phyloP scores from a whole-genome alignment of 2,329 filamentous ascomycete species.

The Alternaria triticina region DNA sequence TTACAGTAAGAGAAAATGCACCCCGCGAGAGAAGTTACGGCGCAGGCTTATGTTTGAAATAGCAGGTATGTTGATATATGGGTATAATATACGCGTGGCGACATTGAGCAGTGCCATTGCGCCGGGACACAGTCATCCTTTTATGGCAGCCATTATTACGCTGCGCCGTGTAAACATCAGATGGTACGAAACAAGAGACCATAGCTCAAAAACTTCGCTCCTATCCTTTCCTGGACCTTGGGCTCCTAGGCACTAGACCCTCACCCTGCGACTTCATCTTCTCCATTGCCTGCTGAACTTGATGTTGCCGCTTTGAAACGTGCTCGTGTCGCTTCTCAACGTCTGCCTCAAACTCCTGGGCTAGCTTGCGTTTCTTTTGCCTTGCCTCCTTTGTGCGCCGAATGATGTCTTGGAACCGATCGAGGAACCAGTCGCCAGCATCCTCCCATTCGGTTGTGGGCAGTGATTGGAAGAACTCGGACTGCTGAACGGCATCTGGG shows the following conservation, averaged over 20 bases:
- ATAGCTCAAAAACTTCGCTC: not conserved
- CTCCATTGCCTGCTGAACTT: conserved; percentile 57
- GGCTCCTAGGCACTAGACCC: conserved; percentile 57
- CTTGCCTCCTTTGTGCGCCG: conserved; percentile 60
- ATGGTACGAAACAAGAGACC: not conserved
- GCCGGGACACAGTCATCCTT: not conserved
- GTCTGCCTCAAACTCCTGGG: conserved; percentile 61
- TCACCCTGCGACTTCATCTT: conserved; percentile 63
- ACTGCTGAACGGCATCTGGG: conserved; percentile 48
- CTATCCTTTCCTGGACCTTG: conserved; percentile 21
- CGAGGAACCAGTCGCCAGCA: conserved; percentile 66
- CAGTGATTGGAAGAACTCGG: conserved; percentile 59
- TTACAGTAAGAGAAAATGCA: not conserved
- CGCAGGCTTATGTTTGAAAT: not conserved
- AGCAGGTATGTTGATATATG: not conserved
- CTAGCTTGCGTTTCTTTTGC: conserved; percentile 60
- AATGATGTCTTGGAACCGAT: conserved; percentile 60
- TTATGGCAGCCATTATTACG: not conserved
- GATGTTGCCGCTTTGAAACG: conserved; percentile 57
- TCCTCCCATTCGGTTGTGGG: conserved; percentile 65
- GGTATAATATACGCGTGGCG: not conserved
- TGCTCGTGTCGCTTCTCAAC: conserved; percentile 60
- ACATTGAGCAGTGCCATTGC: not conserved
- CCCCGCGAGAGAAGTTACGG: not conserved
- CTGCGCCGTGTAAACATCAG: not conserved